Percentiles rank a stretch among this genome's conserved stretches.
Conservation (phyloP, 805 yeast genomes). For the Saccharomycopsis malanga region DNA sequence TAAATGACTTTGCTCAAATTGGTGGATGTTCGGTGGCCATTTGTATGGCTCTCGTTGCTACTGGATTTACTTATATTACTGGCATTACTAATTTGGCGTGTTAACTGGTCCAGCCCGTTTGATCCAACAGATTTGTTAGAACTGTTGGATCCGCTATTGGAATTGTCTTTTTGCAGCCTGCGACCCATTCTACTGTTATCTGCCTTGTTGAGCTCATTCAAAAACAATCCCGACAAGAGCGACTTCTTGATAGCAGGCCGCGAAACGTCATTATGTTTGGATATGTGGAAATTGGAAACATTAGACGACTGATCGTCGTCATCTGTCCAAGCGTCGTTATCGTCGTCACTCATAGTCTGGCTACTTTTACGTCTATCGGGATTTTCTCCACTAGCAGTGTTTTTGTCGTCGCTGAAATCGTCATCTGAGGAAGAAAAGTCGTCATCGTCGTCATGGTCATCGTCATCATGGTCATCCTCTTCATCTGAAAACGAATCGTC, state of each 20-base stretch:
- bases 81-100: not conserved
- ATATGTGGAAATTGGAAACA: not conserved
- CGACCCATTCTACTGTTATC: not conserved
- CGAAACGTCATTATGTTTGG: not conserved
- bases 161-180: not conserved
- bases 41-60: conserved; percentile 1
- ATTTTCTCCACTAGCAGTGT: conserved; percentile 9
- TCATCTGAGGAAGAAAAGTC: not conserved
- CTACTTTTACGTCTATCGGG: conserved; percentile 7
- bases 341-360: conserved; percentile 3
- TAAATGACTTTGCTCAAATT: not conserved
- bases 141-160: not conserved
- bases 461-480: conserved; percentile 14
- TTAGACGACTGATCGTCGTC: conserved; percentile 14
- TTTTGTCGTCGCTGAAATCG: conserved; percentile 7
- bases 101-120: not conserved
- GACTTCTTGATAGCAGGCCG: conserved; percentile 12
- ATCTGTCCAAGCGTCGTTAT: conserved; percentile 21
- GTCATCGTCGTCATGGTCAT: conserved; percentile 11
- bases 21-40: too few relatives aligned
- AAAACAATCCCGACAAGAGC: conserved; percentile 18
- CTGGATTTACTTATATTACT: conserved; percentile 12
- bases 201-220: conserved; percentile 13
- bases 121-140: not conserved
- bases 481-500: conserved; percentile 20